Evolutionary conservation across 192 early-diverging fungal genomes (phyloP).

Genomic region (Linnemannia exigua): DNA sequence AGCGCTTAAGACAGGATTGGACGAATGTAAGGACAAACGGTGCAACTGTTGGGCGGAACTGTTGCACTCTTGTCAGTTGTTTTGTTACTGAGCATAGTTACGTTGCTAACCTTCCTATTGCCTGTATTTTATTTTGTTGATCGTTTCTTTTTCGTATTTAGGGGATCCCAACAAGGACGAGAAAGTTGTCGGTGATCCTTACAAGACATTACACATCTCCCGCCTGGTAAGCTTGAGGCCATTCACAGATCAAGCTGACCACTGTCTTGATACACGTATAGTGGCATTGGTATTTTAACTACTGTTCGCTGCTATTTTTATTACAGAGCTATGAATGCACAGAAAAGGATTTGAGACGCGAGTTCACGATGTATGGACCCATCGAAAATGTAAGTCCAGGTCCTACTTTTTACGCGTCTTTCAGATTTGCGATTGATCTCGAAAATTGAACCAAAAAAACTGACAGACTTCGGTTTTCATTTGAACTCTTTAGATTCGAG

Average conservation of each 20-base stretch:
- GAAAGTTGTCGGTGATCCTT: slow-evolving; percentile 86
- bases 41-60: neutral
- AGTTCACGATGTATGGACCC: slow-evolving; percentile 86
- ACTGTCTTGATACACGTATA: neutral
- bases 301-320: neutral
- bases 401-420: neutral
- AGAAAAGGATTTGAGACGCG: slow-evolving; percentile 80
- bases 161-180: slow-evolving; percentile 84
- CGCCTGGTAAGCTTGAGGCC: slow-evolving; percentile 69
- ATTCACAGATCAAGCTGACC: neutral
- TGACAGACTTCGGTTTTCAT: neutral
- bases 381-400: slow-evolving; percentile 77
- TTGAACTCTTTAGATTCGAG: slow-evolving; percentile 64
- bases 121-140: neutral
- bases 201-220: slow-evolving; percentile 92
- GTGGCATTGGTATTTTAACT: neutral
- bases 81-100: neutral
- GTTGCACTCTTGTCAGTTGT: neutral
- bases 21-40: slow-evolving; percentile 59
- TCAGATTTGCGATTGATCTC: neutral
- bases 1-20: slow-evolving; percentile 64
- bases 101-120: slow-evolving; percentile 1
- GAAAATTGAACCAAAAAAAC: neutral
- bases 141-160: slow-evolving; percentile 20
- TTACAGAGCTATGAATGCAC: slow-evolving; percentile 76